phyloP scores from a whole-genome alignment of 371 early-diverging fungal genomes.

The Mortierella sp. region DNA sequence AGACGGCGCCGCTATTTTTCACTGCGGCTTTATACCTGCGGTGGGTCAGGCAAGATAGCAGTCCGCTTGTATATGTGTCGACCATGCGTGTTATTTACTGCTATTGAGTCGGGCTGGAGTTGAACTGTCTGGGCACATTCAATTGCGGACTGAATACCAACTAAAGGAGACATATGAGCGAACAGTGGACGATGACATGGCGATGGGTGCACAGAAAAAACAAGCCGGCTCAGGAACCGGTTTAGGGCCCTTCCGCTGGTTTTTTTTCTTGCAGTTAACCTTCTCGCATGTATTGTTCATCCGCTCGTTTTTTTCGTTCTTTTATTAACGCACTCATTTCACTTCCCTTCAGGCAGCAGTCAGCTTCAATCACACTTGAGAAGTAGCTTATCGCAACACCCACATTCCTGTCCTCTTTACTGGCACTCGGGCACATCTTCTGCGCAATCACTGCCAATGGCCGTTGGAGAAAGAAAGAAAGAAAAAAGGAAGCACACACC shows the following conservation, averaged over 20 bases:
- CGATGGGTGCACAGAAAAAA: constrained; percentile 13
- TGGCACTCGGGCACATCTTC: not conserved
- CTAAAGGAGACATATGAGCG: not conserved
- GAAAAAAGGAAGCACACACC: not conserved
- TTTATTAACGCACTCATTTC: not conserved
- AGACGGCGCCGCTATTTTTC: constrained; percentile 10
- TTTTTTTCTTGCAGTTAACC: not conserved
- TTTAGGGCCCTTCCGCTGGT: constrained; percentile 3
- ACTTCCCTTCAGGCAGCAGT: too few species aligned
- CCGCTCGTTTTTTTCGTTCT: not conserved
- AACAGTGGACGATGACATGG: not conserved
- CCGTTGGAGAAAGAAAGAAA: not conserved
- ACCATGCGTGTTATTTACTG: not conserved
- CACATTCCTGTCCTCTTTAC: not conserved
- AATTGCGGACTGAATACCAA: not conserved
- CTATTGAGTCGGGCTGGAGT: constrained; percentile 2
- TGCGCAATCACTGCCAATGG: too few species aligned
- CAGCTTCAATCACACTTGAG: too few species aligned
- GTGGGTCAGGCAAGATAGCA: not conserved
- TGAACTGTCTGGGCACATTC: not conserved
- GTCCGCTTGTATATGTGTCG: not conserved
- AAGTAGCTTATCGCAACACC: not conserved
- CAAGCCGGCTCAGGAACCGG: constrained; percentile 5
- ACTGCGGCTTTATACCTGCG: not conserved
- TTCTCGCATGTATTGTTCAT: constrained; percentile 10